These are phyloP conservation scores for Chamaecyparis obtusa DNA, from an alignment of 75 land plant species.

Conservation along the genomic window DNA sequence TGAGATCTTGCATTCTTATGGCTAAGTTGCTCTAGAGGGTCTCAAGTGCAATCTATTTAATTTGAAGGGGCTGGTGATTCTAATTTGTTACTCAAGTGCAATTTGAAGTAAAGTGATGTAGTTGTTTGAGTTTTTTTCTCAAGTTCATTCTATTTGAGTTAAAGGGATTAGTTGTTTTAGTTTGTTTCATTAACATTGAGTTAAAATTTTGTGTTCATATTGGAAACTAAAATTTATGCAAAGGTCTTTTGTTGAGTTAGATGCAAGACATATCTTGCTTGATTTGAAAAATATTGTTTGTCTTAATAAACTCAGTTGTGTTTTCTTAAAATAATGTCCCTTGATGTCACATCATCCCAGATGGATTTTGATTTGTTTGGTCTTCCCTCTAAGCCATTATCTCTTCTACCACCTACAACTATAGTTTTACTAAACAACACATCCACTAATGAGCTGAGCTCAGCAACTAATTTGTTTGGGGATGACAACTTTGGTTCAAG, in stretches of 20 bases:
- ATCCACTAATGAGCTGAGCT: conserved; percentile 8
- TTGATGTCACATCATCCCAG: conserved; percentile 20
- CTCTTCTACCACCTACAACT: conserved; percentile 23
- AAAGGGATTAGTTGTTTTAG: neutral
- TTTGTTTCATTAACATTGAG: neutral
- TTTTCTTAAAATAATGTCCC: conserved; percentile 7
- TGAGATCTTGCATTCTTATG: neutral
- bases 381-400: conserved; percentile 30
- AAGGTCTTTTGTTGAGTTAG: neutral
- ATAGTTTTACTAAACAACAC: conserved; percentile 35
- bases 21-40: neutral
- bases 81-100: neutral
- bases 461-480: conserved; percentile 24
- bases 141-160: neutral
- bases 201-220: neutral
- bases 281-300: neutral
- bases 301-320: neutral
- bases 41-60: neutral
- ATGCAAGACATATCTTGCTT: neutral
- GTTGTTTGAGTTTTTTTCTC: neutral
- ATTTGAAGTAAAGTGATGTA: no score
- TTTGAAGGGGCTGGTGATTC: no score
- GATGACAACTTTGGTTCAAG: conserved; percentile 24
- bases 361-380: conserved; percentile 56
- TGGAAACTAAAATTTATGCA: neutral